These are phyloP conservation scores for Plectosphaerella plurivora DNA, from an alignment of 2,329 filamentous ascomycete genomes.

Conservation along the genomic window DNA sequence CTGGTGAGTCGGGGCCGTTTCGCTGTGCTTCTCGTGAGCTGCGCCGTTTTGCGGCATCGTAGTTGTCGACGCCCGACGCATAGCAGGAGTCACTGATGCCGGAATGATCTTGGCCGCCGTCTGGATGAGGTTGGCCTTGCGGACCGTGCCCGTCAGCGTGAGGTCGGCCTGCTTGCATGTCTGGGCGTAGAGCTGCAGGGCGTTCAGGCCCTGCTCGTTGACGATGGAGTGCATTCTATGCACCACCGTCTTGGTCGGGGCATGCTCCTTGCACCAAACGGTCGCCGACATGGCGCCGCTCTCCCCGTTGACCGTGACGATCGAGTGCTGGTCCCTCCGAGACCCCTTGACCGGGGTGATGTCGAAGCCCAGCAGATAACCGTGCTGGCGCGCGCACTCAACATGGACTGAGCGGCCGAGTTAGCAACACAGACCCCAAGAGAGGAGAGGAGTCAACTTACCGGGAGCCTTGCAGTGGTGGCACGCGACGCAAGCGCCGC, in stretches of 20 bases:
- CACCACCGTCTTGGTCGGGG: slow-evolving; percentile 64
- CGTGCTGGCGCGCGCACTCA: slow-evolving; percentile 81
- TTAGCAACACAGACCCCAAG: slow-evolving; percentile 8
- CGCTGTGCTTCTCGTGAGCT: slow-evolving; percentile 7
- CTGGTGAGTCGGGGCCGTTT: slow-evolving; percentile 16
- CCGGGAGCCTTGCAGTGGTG: slow-evolving; percentile 61
- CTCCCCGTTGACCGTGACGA: slow-evolving; percentile 77
- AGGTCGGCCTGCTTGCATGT: slow-evolving; percentile 95
- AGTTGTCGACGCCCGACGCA: slow-evolving; percentile 53
- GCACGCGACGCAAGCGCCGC: slow-evolving; percentile 79
- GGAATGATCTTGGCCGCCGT: slow-evolving; percentile 50
- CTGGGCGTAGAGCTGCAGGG: slow-evolving; percentile 79
- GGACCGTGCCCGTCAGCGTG: slow-evolving; percentile 82
- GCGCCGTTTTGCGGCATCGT: slow-evolving; percentile 25
- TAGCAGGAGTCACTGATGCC: slow-evolving; percentile 8
- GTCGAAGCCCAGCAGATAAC: slow-evolving; percentile 84
- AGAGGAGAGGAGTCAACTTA: slow-evolving; percentile 19
- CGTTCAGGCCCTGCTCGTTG: slow-evolving; percentile 67
- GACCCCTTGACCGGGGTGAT: slow-evolving; percentile 86
- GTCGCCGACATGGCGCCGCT: slow-evolving; percentile 78
- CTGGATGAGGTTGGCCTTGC: slow-evolving; percentile 79
- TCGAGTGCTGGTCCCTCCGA: slow-evolving; percentile 72
- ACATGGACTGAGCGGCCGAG: slow-evolving; percentile 63
- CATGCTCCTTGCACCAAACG: slow-evolving; percentile 89
- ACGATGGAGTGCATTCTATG: slow-evolving; percentile 76